Percentiles rank a stretch among this genome's conserved stretches.
phyloP scores from a whole-genome alignment of 2,329 filamentous ascomycete species.

The Neonectria magnoliae region DNA sequence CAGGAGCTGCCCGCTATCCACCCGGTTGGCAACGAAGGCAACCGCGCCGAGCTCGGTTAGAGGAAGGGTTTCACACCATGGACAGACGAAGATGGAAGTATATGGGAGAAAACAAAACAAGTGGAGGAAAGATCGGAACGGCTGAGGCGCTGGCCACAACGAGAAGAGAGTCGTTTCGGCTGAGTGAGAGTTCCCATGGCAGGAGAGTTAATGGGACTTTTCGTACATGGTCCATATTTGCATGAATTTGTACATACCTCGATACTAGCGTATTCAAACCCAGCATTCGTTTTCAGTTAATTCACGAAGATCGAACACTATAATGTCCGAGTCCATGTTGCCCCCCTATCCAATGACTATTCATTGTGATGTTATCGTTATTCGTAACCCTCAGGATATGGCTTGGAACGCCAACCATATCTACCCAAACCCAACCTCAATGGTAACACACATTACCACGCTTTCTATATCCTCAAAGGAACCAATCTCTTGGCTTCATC shows the following conservation, averaged over 20 bases:
- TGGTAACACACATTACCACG: background rate
- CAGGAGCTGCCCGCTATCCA: constrained; percentile 44
- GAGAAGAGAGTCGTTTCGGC: background rate
- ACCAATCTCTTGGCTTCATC: background rate
- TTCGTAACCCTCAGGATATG: background rate
- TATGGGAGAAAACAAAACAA: background rate
- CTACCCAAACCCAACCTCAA: background rate
- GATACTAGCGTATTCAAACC: constrained; percentile 21
- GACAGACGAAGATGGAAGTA: background rate
- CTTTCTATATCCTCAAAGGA: background rate
- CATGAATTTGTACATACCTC: constrained; percentile 34
- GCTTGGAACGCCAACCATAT: background rate
- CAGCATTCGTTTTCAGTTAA: constrained; percentile 15
- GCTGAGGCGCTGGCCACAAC: background rate
- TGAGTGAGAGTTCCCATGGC: background rate
- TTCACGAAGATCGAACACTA: constrained; percentile 20
- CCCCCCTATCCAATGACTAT: background rate
- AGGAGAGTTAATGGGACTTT: constrained; percentile 23
- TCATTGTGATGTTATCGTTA: background rate
- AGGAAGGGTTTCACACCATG: background rate
- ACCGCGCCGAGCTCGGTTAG: constrained; percentile 47
- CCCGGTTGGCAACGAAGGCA: constrained; percentile 45
- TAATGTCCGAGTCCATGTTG: constrained; percentile 19
- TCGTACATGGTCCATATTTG: constrained; percentile 18
- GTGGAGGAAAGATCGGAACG: background rate